phyloP scores from a whole-genome alignment of 2,329 filamentous ascomycete genomes.

The Thielaviopsis punctulata region DNA sequence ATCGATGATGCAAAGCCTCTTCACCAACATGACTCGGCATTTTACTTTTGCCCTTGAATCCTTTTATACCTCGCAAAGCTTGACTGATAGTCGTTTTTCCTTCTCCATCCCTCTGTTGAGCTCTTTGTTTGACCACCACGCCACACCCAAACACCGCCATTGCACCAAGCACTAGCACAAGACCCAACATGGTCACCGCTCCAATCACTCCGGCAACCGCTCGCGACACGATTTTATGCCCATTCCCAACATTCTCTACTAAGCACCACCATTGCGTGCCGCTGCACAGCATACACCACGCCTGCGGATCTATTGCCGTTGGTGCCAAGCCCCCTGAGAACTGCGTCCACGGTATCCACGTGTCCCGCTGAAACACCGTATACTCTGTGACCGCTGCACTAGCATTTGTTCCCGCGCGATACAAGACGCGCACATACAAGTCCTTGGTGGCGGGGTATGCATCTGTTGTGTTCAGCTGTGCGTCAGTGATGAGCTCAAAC shows the following conservation, averaged over 20 bases:
- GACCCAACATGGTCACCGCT: constrained; percentile 23
- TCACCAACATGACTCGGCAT: constrained; percentile 26
- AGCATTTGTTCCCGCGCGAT: constrained; percentile 29
- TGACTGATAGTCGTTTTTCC: too few species aligned
- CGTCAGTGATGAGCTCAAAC: constrained; percentile 43
- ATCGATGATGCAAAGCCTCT: neutral
- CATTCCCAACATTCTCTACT: constrained; percentile 6
- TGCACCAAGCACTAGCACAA: constrained; percentile 20
- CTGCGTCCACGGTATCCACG: constrained; percentile 21
- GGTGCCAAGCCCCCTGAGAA: constrained; percentile 23
- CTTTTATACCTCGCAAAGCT: too few species aligned
- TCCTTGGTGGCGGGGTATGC: constrained; percentile 20
- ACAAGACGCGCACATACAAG: constrained; percentile 38
- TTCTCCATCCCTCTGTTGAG: too few species aligned
- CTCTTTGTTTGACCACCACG: constrained; percentile 15
- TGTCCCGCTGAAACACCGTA: constrained; percentile 24
- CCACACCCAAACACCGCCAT: constrained; percentile 16
- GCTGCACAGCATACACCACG: constrained; percentile 30
- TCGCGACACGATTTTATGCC: constrained; percentile 18
- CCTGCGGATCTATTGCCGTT: constrained; percentile 19
- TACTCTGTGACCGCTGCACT: constrained; percentile 21
- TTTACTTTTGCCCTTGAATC: constrained; percentile 22
- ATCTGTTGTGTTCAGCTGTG: constrained; percentile 13
- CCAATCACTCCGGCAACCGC: constrained; percentile 30
- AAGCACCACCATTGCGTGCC: constrained; percentile 23